Evolutionary conservation across 2,329 filamentous ascomycete genomes (phyloP).

Genomic region (Cytospora paraplurivora): DNA sequence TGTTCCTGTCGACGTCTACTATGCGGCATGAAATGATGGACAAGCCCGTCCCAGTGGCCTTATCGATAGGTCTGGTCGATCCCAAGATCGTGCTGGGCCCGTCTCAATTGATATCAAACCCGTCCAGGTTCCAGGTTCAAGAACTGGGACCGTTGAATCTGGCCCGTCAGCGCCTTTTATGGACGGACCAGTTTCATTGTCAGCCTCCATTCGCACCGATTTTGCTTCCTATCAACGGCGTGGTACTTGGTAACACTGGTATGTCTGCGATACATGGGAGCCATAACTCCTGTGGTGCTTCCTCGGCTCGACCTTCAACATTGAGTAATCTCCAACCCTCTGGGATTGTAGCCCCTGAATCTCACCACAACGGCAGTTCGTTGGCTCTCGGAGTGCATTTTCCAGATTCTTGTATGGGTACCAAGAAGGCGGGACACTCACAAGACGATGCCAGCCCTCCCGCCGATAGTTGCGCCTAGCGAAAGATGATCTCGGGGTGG

Average conservation of each 20-base stretch:
- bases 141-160: not conserved
- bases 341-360: not conserved
- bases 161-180: not conserved
- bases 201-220: too few relatives aligned
- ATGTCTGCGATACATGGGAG: not conserved
- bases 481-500: not conserved
- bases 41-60: conserved; percentile 3
- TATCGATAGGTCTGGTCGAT: conserved; percentile 10
- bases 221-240: not conserved
- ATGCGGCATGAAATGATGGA: conserved; percentile 5
- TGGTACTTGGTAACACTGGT: not conserved
- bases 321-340: not conserved
- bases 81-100: conserved; percentile 15
- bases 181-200: too few relatives aligned
- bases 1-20: conserved; percentile 17
- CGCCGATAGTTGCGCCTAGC: not conserved
- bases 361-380: not conserved
- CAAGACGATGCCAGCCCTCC: not conserved
- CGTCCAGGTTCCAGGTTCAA: too few relatives aligned
- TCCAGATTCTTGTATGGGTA: not conserved
- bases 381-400: not conserved
- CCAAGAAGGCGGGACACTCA: not conserved
- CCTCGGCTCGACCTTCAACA: not conserved
- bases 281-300: not conserved
- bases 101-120: not conserved